phyloP scores from a whole-genome alignment of 768 basidiomycete species.

The Rhizopogon roseolus region DNA sequence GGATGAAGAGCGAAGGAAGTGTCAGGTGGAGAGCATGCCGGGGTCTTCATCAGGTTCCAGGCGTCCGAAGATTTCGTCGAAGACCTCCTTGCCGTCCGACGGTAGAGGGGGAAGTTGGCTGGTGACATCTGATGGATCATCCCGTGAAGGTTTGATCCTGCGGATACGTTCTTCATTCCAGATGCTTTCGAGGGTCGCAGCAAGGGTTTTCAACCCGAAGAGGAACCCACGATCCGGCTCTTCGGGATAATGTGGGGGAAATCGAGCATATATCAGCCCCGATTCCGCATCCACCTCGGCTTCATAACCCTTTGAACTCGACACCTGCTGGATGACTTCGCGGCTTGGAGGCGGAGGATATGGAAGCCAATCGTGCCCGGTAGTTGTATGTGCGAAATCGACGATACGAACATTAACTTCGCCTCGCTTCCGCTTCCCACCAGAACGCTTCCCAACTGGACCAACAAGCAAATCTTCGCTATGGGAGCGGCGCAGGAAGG shows the following conservation, averaged over 20 bases:
- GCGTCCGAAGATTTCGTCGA: constrained; percentile 63
- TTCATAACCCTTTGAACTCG: constrained; percentile 70
- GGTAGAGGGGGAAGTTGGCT: constrained; percentile 60
- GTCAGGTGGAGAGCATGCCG: constrained; percentile 72
- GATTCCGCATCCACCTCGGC: constrained; percentile 78
- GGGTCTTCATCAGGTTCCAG: constrained; percentile 53
- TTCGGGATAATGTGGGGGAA: constrained; percentile 87
- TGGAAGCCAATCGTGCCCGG: constrained; percentile 85
- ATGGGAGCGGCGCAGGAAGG: constrained; percentile 63
- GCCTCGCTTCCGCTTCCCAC: constrained; percentile 72
- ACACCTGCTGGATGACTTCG: constrained; percentile 37
- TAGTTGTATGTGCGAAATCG: constrained; percentile 98
- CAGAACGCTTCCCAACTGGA: constrained; percentile 57
- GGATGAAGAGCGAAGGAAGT: not conserved
- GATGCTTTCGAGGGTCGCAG: constrained; percentile 71
- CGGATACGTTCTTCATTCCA: constrained; percentile 83
- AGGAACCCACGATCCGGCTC: constrained; percentile 93
- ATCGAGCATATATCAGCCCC: constrained; percentile 85
- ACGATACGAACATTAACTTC: constrained; percentile 96
- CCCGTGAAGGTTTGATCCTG: constrained; percentile 58
- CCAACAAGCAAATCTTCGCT: constrained; percentile 77
- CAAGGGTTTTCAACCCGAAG: constrained; percentile 81
- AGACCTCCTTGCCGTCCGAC: constrained; percentile 74
- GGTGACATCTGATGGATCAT: constrained; percentile 42
- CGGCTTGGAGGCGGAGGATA: constrained; percentile 45